phyloP scores from a whole-genome alignment of 1,284 basidiomycete species.

The Cystobasidium sp. region DNA sequence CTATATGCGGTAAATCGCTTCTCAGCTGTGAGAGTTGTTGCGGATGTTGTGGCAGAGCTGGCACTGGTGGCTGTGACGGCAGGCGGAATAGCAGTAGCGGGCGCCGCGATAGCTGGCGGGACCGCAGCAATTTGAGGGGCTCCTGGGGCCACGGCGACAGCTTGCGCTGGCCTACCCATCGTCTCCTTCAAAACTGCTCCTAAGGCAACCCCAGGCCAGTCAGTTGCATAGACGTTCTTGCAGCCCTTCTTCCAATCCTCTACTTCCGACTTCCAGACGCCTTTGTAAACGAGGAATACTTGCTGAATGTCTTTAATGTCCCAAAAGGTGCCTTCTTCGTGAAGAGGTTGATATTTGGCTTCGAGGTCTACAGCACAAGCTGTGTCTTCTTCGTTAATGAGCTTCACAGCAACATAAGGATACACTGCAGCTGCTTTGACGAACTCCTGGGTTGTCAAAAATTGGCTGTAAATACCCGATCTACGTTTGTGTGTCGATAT shows the following conservation, averaged over 20 bases:
- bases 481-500: not conserved
- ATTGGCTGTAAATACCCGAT: no score
- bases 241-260: constrained; percentile 17
- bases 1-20: not conserved
- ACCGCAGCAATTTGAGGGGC: not conserved
- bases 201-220: not conserved
- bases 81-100: not conserved
- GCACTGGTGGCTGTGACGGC: not conserved
- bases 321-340: constrained; percentile 8
- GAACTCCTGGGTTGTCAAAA: not conserved
- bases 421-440: not conserved
- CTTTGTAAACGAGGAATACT: constrained; percentile 20
- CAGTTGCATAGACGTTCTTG: not conserved
- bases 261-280: constrained; percentile 27
- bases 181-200: not conserved
- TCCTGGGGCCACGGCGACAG: not conserved
- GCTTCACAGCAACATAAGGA: constrained; percentile 23
- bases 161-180: not conserved
- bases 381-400: not conserved
- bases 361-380: constrained; percentile 6
- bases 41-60: not conserved
- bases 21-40: not conserved
- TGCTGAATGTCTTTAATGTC: constrained; percentile 33
- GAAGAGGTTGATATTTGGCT: not conserved
- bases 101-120: not conserved